phyloP scores from a whole-genome alignment of 2,329 filamentous ascomycete species.

The Fusarium camptoceras region DNA sequence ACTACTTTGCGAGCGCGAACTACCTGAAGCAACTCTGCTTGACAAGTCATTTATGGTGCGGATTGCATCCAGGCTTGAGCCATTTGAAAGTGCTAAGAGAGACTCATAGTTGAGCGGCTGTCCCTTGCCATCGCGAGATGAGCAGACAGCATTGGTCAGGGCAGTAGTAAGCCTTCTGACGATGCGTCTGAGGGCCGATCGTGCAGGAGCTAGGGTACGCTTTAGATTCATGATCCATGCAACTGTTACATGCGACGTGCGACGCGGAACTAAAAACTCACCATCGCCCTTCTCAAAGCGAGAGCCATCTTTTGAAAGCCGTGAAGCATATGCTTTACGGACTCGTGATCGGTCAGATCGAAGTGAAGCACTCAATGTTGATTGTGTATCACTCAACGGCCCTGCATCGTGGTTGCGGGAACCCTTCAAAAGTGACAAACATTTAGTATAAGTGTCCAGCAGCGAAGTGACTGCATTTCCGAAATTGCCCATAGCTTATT shows the following conservation, averaged over 20 bases:
- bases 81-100: constrained; percentile 60
- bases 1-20: constrained; percentile 29
- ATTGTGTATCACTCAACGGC: constrained; percentile 41
- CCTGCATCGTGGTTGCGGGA: constrained; percentile 44
- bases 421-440: constrained; percentile 56
- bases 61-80: constrained; percentile 62
- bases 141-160: constrained; percentile 55
- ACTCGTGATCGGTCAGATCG: constrained; percentile 57
- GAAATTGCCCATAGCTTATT: constrained; percentile 53
- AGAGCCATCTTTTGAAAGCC: constrained; percentile 55
- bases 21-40: constrained; percentile 44
- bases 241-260: constrained; percentile 4
- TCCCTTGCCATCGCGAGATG: constrained; percentile 48
- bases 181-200: constrained; percentile 55
- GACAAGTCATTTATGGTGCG: constrained; percentile 62
- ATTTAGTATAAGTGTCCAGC: constrained; percentile 61
- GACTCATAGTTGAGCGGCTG: constrained; percentile 59
- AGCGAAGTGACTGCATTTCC: constrained; percentile 58
- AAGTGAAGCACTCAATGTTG: constrained; percentile 51
- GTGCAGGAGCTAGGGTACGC: constrained; percentile 50
- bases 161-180: constrained; percentile 58
- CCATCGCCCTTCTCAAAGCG: constrained; percentile 62
- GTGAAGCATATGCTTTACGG: constrained; percentile 56
- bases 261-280: constrained; percentile 48
- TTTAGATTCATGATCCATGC: constrained; percentile 27